Evolutionary conservation across 495 filamentous ascomycete genomes (phyloP), one percentile per base, ranked within the genome.

Genomic region (Xylaria grammica): DNA sequence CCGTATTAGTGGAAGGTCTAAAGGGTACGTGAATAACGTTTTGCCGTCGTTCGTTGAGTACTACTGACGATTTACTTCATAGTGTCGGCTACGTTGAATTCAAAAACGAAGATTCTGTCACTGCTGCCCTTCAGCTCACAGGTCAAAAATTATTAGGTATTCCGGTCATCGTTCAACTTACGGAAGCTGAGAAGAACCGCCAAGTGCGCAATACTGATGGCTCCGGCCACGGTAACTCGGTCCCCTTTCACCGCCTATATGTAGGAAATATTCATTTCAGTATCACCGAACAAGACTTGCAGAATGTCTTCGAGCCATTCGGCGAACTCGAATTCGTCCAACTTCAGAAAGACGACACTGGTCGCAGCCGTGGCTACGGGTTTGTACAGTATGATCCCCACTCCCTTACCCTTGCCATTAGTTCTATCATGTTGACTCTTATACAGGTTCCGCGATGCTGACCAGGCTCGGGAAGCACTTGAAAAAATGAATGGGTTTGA

Each of bases 401-500:
- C 26, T 20, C 24, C 15, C 34, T 40, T n/a, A 69, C 26, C 22
- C 49, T 54, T 55, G 2, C 11, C 13, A 29, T 27, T 20, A 36
- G 22, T 20, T 49, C 22, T 19, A 30, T 20, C 36, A 49, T 53
- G n/a, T 54, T 69, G 66, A 72, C 79, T 82, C 15, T 22, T 42
- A 17, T 40, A 60, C 66, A 99, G 95, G 74, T 99, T 97, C 81
- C 87, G 89, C 72, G 91, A 98, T 76, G 93, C 96, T 49, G 87
- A 87, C 63, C 89, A 96, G 74, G 96, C 96, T 69, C 89, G 93
- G 63, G 92, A 96, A 74, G 96, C 96, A 52, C 83, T 99, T 58
- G 92, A 97, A 79, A 95, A 97, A 80, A 97, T 99, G 95, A 99
- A 99, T 80, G 93, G 94, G 53, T 99, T 97, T 81, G 96, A 98